Evolutionary conservation across 2,329 filamentous ascomycete species (phyloP).

Genomic region (Cytospora chrysosperma): DNA sequence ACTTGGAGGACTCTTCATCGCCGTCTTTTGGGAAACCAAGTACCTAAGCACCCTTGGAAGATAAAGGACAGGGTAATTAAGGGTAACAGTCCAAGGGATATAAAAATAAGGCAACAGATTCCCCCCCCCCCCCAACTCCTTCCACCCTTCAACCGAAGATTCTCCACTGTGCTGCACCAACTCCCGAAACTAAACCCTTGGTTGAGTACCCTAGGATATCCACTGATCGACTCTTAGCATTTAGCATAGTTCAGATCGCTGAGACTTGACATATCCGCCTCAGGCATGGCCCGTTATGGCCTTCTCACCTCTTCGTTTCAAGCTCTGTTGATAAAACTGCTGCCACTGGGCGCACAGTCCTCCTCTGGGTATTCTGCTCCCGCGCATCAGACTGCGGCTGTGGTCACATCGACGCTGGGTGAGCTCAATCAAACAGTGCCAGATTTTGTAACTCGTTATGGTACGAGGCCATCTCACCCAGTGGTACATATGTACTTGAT

Average conservation of each 20-base stretch:
- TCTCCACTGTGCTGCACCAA: too few relatives aligned
- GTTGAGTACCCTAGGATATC: background rate
- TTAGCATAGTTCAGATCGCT: background rate
- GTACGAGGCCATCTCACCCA: slow-evolving; percentile 26
- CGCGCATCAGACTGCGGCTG: background rate
- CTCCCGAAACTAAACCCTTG: too few relatives aligned
- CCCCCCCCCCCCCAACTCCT: too few relatives aligned
- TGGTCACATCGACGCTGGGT: background rate
- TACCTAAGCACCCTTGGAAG: too few relatives aligned
- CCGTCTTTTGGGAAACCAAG: too few relatives aligned
- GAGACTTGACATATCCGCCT: background rate
- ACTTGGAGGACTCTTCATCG: too few relatives aligned
- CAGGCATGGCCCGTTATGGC: background rate
- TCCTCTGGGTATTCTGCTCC: background rate
- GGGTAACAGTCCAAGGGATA: too few relatives aligned
- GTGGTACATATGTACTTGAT: background rate
- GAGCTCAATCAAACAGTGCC: slow-evolving; percentile 23
- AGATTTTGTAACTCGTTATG: slow-evolving; percentile 33
- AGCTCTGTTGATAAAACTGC: background rate
- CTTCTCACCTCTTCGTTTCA: background rate
- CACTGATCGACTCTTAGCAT: background rate
- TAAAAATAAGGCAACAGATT: too few relatives aligned
- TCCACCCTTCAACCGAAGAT: too few relatives aligned
- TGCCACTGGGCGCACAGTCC: background rate
- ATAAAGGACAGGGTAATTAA: too few relatives aligned